Base-by-base conservation (phyloP, 2,329 filamentous ascomycete species). In the Macrophomina tecta region DNA sequence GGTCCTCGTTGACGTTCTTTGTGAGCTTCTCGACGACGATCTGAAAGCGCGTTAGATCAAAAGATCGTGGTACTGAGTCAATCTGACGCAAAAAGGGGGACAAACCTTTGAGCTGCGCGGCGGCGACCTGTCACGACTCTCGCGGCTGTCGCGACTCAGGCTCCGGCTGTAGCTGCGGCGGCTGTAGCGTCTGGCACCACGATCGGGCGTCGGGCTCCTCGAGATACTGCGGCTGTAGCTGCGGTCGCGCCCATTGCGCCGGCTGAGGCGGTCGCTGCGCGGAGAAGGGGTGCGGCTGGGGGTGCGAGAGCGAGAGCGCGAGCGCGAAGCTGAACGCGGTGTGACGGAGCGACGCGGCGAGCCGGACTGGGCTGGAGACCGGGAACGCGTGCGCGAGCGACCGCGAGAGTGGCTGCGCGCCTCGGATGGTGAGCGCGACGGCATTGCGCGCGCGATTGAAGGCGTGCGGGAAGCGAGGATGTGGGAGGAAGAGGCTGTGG, bases 11-110 rank as follows among this genome's bases (percentile, higher is more conserved):
- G 72, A 99, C 90, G 74, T 97, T 98, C 79, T 96, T 97, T 4
- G 94, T 97, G 74, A 99, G 85, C 69, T 96, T 94, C 79, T 99
- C 95, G 55, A 99, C 91, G 18, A 99, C 93, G 76, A 99, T 94
- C 92, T 97, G 73, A 11, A 12, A 51, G 69, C 14, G n/a, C 7
- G 58, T 67, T 12, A 64, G 65, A 30, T 28, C 7, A 14, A 18
- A 46, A 52, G 65, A 16, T 16, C 23, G n/a, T 14, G n/a, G 16
- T 14, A n/a, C 8, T 38, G 32, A 45, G 42, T 5, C 8, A 2
- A 45, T 14, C 42, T 9, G 12, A 14, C 16, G 42, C 42, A 5
- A 14, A n/a, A 45, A 14, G 23, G 42, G 4, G 1, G 16, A 45
- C 73, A 49, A 70, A 79, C 78, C 73, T 81, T 81, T 67, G 79